Evolutionary conservation across 2,329 filamentous ascomycete species (phyloP), one percentile per base, ranked within the genome.

Genomic region (Delphinella strobiligena): DNA sequence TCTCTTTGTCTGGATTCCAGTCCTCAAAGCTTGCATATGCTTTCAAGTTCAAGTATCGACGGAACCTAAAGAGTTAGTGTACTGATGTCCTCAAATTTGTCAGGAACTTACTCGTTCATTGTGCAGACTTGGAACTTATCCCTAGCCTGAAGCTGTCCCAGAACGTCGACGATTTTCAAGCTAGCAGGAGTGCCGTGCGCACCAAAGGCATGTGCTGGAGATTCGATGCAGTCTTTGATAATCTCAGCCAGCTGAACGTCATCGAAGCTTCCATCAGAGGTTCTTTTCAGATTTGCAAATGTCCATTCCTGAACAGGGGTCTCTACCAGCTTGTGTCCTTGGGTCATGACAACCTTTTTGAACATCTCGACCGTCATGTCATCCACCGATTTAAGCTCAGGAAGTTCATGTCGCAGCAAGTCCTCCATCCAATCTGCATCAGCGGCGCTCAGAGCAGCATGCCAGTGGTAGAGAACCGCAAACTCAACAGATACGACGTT

Each of bases 131-230:
- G 66, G 56, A 68, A 71, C 3, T 56, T 42, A 34, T 62, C 50
- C 18, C 67, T 52, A 10, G 65, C 66, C 45, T 70, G 67, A 11
- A 63, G 45, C 39, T 67, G 64, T 2, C 67, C 66, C 47, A 72
- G 59, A 22, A 70, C 55, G 41, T 70, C 67, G 19, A 72, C 61
- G 12, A 63, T 55, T 37, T 64, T 64, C 49, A 71, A 47, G 44
- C 62, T 66, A 3, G 57, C 56, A 0, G 68, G 67, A 2, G 67
- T 63, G 9, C 66, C 61, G 47, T 68, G 61, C 2, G 68, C 62
- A 11, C 69, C 68, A 50, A 72, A 72, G 1, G 66, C 66, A 47
- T 68, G 66, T 0, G 66, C 64, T 3, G 66, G 59, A 40, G 70
- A 66, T 36, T 70, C 64, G 36, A 71, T 60, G 17, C 63, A 65